phyloP scores from a whole-genome alignment of 345 rosid genomes.

The Citrus medica region DNA sequence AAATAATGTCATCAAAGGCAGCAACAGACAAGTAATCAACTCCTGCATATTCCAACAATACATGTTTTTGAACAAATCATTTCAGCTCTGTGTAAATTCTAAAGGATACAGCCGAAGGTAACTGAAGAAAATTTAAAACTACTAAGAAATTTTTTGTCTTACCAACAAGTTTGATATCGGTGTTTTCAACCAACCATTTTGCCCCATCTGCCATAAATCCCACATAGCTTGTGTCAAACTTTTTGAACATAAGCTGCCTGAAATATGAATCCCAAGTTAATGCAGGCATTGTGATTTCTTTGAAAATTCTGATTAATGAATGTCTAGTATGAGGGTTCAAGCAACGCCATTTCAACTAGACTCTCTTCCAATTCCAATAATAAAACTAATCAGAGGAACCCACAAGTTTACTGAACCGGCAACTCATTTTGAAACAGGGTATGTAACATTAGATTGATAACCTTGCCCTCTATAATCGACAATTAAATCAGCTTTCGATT shows the following conservation, averaged over 20 bases:
- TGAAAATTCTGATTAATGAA: neutral
- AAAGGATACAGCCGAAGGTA: neutral
- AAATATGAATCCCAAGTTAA: neutral
- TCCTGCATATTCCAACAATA: conserved; percentile 67
- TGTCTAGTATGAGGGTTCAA: neutral
- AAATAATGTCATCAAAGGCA: conserved; percentile 6
- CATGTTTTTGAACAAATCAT: neutral
- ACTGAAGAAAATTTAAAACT: neutral
- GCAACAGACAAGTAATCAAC: conserved; percentile 41
- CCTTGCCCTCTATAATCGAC: neutral
- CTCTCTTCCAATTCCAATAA: no score
- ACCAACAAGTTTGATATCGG: conserved; percentile 89
- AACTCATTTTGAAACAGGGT: neutral
- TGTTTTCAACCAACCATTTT: conserved; percentile 84
- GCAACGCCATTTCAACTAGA: neutral
- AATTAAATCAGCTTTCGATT: neutral
- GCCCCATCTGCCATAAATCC: conserved; percentile 88
- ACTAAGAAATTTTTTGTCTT: neutral
- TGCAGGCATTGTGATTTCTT: neutral
- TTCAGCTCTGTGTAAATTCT: neutral
- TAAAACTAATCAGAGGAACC: neutral
- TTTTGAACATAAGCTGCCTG: conserved; percentile 82
- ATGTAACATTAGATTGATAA: neutral
- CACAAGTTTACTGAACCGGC: neutral
- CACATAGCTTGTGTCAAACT: conserved; percentile 73